Percentiles rank a stretch among this genome's conserved stretches.
These are phyloP conservation scores for Mucor racemosus DNA, from an alignment of 371 early-diverging fungal genomes.

Conservation along the genomic window DNA sequence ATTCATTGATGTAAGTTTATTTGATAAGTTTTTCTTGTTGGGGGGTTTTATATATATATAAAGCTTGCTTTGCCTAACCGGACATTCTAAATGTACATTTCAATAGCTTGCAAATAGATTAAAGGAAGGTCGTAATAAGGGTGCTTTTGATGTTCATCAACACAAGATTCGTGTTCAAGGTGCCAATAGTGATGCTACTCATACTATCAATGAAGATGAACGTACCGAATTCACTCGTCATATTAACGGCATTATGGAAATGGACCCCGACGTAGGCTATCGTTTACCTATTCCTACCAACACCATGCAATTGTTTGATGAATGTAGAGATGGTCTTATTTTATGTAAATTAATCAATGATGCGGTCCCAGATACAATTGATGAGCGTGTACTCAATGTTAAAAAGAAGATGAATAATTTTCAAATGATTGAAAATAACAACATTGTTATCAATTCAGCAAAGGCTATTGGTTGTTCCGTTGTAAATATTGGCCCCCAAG, in stretches of 20 bases:
- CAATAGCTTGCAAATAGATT: constrained; percentile 62
- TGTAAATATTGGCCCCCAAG: constrained; percentile 93
- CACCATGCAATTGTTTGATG: constrained; percentile 91
- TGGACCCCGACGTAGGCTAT: constrained; percentile 77
- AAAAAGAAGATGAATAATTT: constrained; percentile 79
- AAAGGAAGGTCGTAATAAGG: constrained; percentile 59
- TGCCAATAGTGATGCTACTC: constrained; percentile 79
- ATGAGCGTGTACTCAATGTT: constrained; percentile 91
- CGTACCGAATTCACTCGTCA: constrained; percentile 89
- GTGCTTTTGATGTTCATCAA: constrained; percentile 58
- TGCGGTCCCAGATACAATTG: constrained; percentile 90
- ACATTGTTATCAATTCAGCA: constrained; percentile 92
- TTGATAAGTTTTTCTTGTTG: background rate
- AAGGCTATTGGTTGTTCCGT: constrained; percentile 95
- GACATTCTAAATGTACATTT: background rate
- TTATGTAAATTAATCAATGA: constrained; percentile 94
- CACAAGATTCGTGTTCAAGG: constrained; percentile 84
- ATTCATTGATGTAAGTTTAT: constrained; percentile 67
- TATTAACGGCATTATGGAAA: constrained; percentile 81
- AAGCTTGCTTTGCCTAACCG: background rate
- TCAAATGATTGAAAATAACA: constrained; percentile 95
- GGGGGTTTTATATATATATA: background rate
- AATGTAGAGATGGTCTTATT: constrained; percentile 89
- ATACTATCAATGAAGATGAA: constrained; percentile 95
- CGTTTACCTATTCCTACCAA: constrained; percentile 85